Base-by-base conservation (phyloP, 148 eudicot species). In the Hydrangea macrophylla region DNA sequence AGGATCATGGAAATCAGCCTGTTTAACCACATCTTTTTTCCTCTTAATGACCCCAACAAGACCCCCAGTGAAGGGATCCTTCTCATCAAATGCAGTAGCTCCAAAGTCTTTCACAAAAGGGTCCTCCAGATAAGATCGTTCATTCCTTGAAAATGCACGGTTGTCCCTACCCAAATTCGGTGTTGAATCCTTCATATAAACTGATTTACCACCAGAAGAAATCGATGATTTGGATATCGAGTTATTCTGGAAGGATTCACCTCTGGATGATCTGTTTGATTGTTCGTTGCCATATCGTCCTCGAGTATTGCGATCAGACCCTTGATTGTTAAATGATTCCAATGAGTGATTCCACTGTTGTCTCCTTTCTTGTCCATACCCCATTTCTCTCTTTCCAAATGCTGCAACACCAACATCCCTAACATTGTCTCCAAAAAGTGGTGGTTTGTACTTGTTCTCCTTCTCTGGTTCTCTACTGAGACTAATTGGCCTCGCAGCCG, bases 1-100 rank as follows among this genome's bases (percentile, higher is more conserved):
- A 69, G 99, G 99, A 71, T 94, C 99, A 64, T 84, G 91, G 33
- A 90, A 85, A 77, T 94, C 86, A 63, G 79, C 78, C 50, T 71
- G 74, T 58, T 82, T 87, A 73, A 76, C 78, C 55, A 79, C 76
- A 69, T 91, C 96, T 76, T 91, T 94, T 76, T 85, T 94, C 76
- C 90, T 85, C 85, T 84, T 94, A 50, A 88, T 76, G 26, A 85
- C 83, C 53, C 91, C 97, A 60, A 85, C 82, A 62, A 85, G 71
- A 55, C 82, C 74, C 33, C 86, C 80, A 39, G 92, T 77, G 70
- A 90, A 91, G 45, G 86, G 81, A 74, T 91, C 99, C 48, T 70
- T 72, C 55, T 83, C 97, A 68, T 88, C 97, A 85, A 84, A 88
- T 32, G 70, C 81, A 67, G 80, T 32, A 48, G 70, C 65, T 33